phyloP scores from a whole-genome alignment of 257 asterid genomes.

The Rubia yunnanensis region DNA sequence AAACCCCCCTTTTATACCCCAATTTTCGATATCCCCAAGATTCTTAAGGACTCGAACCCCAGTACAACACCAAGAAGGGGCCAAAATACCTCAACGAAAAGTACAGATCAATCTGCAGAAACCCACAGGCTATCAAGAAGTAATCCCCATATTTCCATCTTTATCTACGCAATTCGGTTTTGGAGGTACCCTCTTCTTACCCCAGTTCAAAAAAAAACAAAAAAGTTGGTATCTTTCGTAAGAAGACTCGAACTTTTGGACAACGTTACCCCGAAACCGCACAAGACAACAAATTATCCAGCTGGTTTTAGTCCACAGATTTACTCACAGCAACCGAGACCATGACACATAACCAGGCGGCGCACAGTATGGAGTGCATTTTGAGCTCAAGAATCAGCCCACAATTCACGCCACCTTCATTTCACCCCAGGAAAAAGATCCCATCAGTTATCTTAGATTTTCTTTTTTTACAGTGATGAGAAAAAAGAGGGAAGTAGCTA shows the following conservation, averaged over 20 bases:
- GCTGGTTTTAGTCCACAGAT: constrained; percentile 10
- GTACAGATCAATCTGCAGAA: constrained; percentile 26
- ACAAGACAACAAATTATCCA: constrained; percentile 5
- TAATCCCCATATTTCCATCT: constrained; percentile 12
- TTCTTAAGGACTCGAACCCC: constrained; percentile 26
- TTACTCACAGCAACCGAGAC: neutral
- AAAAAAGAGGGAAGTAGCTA: neutral
- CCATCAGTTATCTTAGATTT: neutral
- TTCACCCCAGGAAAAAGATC: neutral
- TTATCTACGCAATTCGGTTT: neutral
- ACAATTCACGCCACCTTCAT: constrained; percentile 4
- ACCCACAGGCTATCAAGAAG: constrained; percentile 41
- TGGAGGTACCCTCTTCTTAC: constrained; percentile 12
- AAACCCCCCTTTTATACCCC: neutral
- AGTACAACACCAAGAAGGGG: constrained; percentile 31
- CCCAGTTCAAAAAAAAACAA: neutral
- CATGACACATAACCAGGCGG: neutral
- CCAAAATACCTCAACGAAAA: constrained; percentile 68
- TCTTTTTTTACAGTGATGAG: neutral
- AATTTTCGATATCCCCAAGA: constrained; percentile 39
- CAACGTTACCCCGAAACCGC: constrained; percentile 7
- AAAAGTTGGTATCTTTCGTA: constrained; percentile 17
- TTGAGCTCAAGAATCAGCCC: constrained; percentile 2
- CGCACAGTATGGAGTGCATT: neutral
- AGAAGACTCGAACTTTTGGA: constrained; percentile 9